Conservation (phyloP, 1,139 yeast species). For the Insectozyma bohioensis region DNA sequence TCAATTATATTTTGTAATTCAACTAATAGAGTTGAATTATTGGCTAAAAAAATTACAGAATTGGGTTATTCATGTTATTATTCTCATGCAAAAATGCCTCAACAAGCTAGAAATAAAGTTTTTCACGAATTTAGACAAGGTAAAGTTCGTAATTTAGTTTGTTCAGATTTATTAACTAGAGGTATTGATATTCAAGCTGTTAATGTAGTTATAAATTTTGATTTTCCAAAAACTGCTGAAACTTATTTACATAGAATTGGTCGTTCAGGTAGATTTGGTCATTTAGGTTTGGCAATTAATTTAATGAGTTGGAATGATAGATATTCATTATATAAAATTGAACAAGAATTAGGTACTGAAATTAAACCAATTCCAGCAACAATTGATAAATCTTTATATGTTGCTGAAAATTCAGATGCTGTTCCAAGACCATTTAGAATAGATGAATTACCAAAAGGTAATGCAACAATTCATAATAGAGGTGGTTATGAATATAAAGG, state of each 20-base stretch:
- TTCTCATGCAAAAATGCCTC: slow-evolving; percentile 98
- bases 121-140: slow-evolving; percentile 99
- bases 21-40: slow-evolving; percentile 89
- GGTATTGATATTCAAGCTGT: slow-evolving; percentile 99
- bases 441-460: slow-evolving; percentile 59
- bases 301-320: slow-evolving; percentile 97
- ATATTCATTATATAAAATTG: slow-evolving; percentile 89
- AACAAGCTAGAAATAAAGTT: slow-evolving; percentile 94
- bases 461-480: slow-evolving; percentile 36
- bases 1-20: slow-evolving; percentile 96
- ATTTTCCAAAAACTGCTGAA: slow-evolving; percentile 97
- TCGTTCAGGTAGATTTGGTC: slow-evolving; percentile 99
- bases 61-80: slow-evolving; percentile 95
- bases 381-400: slow-evolving; percentile 86
- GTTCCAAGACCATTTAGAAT: slow-evolving; percentile 89
- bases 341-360: slow-evolving; percentile 96
- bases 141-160: slow-evolving; percentile 92
- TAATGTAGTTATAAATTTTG: slow-evolving; percentile 95
- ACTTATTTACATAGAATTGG: slow-evolving; percentile 98
- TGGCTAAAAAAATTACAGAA: slow-evolving; percentile 95
- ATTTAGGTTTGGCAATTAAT: slow-evolving; percentile 95
- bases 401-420: slow-evolving; percentile 72
- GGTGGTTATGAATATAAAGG: slow-evolving; percentile 50
- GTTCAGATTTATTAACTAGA: slow-evolving; percentile 94
- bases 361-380: slow-evolving; percentile 93